Evolutionary conservation across 805 yeast genomes (phyloP).

Genomic region (Saturnispora diversa): DNA sequence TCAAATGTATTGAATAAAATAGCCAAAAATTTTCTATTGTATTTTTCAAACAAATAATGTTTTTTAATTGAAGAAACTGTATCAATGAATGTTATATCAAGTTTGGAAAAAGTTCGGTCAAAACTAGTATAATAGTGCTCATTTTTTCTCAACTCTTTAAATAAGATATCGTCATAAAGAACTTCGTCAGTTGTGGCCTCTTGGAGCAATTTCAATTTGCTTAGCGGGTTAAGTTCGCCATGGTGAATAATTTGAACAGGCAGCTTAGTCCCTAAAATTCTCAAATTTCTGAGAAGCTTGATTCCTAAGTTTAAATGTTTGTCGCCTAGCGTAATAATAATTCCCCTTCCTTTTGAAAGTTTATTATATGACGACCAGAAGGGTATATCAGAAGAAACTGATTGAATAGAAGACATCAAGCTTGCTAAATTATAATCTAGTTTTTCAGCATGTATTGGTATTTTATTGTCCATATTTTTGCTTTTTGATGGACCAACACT

Average conservation of each 20-base stretch:
- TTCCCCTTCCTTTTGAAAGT: conserved; percentile 38
- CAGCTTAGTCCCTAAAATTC: conserved; percentile 40
- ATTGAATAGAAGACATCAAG: not conserved
- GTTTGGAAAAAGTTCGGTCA: conserved; percentile 18
- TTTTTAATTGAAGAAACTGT: conserved; percentile 17
- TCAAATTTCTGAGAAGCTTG: conserved; percentile 38
- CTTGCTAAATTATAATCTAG: not conserved
- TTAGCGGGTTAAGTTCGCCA: conserved; percentile 32
- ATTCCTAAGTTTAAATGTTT: conserved; percentile 35
- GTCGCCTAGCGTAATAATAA: conserved; percentile 43
- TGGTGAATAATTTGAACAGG: conserved; percentile 41
- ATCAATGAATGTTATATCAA: conserved; percentile 26
- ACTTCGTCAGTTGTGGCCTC: conserved; percentile 27
- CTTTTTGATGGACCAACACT: conserved; percentile 13
- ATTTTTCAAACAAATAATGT: conserved; percentile 17
- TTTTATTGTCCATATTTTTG: conserved; percentile 16
- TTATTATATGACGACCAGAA: conserved; percentile 19
- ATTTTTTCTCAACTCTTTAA: not conserved
- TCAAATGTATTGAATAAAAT: conserved; percentile 50
- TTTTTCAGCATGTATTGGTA: not conserved
- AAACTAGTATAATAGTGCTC: not conserved
- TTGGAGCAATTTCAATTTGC: conserved; percentile 26
- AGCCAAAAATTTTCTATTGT: conserved; percentile 42
- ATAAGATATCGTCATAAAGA: not conserved
- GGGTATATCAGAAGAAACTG: conserved; percentile 10